Evolutionary conservation across 805 yeast genomes (phyloP).

Genomic region (Torulaspora franciscae): DNA sequence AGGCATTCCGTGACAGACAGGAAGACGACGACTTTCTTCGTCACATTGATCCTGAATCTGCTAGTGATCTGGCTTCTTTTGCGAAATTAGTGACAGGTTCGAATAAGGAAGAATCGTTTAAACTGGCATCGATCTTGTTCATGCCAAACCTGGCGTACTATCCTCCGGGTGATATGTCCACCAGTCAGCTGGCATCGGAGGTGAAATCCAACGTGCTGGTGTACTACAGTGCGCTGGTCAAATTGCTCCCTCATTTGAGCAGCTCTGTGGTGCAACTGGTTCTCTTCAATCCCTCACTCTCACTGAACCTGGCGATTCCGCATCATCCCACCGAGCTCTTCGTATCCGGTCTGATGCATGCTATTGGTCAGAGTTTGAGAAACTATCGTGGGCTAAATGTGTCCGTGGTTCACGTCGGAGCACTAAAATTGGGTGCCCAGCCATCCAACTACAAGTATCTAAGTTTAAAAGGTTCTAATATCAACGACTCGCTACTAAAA

Average conservation of each 20-base stretch:
- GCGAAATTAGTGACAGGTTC: constrained; percentile 16
- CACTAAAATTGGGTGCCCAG: constrained; percentile 31
- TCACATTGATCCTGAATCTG: constrained; percentile 25
- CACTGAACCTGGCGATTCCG: constrained; percentile 22
- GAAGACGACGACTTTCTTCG: constrained; percentile 31
- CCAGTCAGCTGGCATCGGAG: constrained; percentile 22
- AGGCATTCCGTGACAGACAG: constrained; percentile 20
- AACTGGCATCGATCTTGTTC: constrained; percentile 27
- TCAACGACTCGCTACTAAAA: constrained; percentile 20
- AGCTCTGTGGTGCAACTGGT: constrained; percentile 22
- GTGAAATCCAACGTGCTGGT: constrained; percentile 25
- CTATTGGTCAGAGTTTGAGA: constrained; percentile 20
- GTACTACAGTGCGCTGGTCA: constrained; percentile 22
- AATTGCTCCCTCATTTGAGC: constrained; percentile 23
- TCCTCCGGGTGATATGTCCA: constrained; percentile 27
- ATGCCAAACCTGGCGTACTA: constrained; percentile 35
- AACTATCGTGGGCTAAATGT: constrained; percentile 14
- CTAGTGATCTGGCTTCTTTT: constrained; percentile 22
- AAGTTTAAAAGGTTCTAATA: constrained; percentile 24
- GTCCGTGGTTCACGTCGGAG: constrained; percentile 27
- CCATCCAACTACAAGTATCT: constrained; percentile 33
- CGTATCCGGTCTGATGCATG: constrained; percentile 26
- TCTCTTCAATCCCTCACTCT: constrained; percentile 30
- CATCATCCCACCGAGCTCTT: constrained; percentile 31
- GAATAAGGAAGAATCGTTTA: constrained; percentile 5